A percentile compares a stretch with the other conserved stretches of the same genome.
These are phyloP conservation scores for Nakazawaea ambrosiae DNA, from an alignment of 805 yeast genomes.

Conservation along the genomic window DNA sequence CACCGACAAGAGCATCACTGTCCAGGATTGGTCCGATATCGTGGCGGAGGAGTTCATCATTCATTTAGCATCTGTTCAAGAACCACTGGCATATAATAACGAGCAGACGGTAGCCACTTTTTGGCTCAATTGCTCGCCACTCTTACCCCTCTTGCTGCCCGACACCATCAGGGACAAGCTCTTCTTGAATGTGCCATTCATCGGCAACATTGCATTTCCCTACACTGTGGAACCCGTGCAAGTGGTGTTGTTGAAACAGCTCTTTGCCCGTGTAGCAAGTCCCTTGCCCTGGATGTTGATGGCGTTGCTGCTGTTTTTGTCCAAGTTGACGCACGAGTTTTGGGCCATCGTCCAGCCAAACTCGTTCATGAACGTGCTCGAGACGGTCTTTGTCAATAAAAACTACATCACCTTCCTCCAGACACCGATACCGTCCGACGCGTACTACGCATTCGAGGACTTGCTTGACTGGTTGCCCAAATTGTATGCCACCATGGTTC, in stretches of 20 bases:
- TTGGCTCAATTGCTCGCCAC: constrained; percentile 35
- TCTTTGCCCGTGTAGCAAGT: constrained; percentile 39
- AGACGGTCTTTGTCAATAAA: constrained; percentile 51
- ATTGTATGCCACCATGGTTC: constrained; percentile 17
- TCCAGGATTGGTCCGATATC: constrained; percentile 25
- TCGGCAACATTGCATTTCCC: constrained; percentile 16
- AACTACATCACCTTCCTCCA: constrained; percentile 32
- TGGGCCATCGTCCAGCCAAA: constrained; percentile 54
- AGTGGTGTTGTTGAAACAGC: constrained; percentile 40
- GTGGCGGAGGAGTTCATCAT: constrained; percentile 48
- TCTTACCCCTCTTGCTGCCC: constrained; percentile 29
- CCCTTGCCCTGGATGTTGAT: constrained; percentile 53
- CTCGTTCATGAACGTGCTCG: constrained; percentile 49
- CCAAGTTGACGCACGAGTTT: constrained; percentile 33
- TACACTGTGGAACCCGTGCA: constrained; percentile 29
- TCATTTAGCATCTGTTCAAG: constrained; percentile 47
- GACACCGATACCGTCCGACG: constrained; percentile 19
- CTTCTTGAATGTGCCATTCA: constrained; percentile 19
- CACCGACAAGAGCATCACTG: neutral
- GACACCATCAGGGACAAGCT: constrained; percentile 25
- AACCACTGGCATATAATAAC: constrained; percentile 40
- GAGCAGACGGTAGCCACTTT: constrained; percentile 33
- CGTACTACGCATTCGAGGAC: constrained; percentile 27
- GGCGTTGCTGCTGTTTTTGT: constrained; percentile 38
- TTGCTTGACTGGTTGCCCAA: constrained; percentile 37